These are phyloP conservation scores for Cucurbita argyrosperma DNA, from an alignment of 306 rosid genomes.

Conservation along the genomic window DNA sequence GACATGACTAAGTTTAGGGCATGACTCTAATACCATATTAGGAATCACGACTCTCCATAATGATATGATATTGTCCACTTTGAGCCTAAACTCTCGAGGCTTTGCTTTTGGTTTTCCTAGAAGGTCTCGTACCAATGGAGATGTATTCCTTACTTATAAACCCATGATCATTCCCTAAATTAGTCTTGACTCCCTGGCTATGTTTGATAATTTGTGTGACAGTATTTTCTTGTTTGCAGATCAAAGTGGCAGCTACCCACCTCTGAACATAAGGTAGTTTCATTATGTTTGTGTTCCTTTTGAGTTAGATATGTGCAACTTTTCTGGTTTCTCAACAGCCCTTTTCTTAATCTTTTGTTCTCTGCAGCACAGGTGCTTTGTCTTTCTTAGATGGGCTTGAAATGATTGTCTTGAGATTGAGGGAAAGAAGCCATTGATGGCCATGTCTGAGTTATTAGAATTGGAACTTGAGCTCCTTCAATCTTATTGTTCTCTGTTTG, in stretches of 20 bases:
- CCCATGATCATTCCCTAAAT: too few species aligned
- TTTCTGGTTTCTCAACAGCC: constrained; percentile 3
- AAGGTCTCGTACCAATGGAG: too few species aligned
- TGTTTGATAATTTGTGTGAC: background rate
- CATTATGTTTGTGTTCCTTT: background rate
- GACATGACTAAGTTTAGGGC: too few species aligned
- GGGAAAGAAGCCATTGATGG: constrained; percentile 5
- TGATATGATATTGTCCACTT: too few species aligned
- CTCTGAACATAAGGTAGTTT: constrained; percentile 43
- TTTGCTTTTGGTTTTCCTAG: too few species aligned
- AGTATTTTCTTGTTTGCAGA: constrained; percentile 25
- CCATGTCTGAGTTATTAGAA: constrained; percentile 2
- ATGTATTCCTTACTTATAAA: too few species aligned
- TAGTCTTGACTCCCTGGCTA: background rate
- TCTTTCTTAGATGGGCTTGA: constrained; percentile 19
- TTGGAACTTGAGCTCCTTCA: constrained; percentile 4
- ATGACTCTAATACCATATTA: too few species aligned
- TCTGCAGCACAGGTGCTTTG: constrained; percentile 68
- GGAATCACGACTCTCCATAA: too few species aligned
- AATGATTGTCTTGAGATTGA: constrained; percentile 8
- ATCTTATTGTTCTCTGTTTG: constrained; percentile 15
- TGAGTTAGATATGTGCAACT: background rate
- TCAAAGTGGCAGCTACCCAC: constrained; percentile 27
- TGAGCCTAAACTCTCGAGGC: too few species aligned
- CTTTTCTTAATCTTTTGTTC: constrained; percentile 10